These are phyloP conservation scores for Fusarium miscanthi DNA, from an alignment of 2,329 filamentous ascomycete genomes.

Conservation along the genomic window DNA sequence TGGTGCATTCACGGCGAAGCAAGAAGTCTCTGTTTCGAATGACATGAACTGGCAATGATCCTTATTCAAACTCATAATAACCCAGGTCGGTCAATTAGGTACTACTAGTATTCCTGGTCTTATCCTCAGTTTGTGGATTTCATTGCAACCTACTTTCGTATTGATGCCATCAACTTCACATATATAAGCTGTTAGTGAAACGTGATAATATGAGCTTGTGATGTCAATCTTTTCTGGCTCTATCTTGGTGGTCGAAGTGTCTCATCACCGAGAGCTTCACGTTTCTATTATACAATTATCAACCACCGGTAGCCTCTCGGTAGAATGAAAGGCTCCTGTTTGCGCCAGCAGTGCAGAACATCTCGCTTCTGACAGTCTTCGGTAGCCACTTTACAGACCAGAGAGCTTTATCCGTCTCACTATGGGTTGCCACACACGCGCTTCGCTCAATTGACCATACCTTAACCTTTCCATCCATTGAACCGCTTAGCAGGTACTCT, in stretches of 20 bases:
- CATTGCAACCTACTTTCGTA: neutral
- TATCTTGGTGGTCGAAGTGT: neutral
- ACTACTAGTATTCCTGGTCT: neutral
- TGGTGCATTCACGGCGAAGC: neutral
- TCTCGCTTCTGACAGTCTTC: constrained; percentile 73
- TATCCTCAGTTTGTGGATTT: neutral
- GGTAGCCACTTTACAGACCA: constrained; percentile 90
- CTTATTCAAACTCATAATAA: neutral
- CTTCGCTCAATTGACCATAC: constrained; percentile 91
- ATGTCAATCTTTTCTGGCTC: neutral
- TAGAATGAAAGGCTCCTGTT: constrained; percentile 84
- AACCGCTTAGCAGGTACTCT: constrained; percentile 88
- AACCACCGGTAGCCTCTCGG: constrained; percentile 72
- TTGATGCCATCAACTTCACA: neutral
- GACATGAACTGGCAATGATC: neutral
- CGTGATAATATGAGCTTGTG: neutral
- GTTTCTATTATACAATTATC: constrained; percentile 2
- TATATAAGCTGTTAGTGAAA: neutral
- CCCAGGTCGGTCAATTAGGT: neutral
- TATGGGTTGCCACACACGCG: constrained; percentile 91
- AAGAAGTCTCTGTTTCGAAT: neutral
- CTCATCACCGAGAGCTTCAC: neutral
- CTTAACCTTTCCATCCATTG: constrained; percentile 93
- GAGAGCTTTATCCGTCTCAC: constrained; percentile 85
- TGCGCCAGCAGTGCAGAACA: constrained; percentile 83